Conservation (phyloP, 1,284 basidiomycete species). For the Flammula alnicola region DNA sequence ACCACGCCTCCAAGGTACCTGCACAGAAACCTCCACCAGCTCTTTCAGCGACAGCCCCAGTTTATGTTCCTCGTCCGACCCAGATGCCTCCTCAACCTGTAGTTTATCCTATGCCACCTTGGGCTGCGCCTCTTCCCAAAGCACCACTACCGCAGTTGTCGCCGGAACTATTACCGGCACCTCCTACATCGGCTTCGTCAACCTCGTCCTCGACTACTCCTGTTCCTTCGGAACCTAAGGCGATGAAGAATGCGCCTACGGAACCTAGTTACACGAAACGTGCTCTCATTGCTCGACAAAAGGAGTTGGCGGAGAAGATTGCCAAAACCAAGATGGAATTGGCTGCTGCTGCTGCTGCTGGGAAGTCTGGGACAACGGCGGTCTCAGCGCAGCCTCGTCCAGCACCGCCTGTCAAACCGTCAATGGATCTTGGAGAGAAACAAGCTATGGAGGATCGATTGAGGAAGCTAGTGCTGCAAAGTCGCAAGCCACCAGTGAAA, state of each 20-base stretch:
- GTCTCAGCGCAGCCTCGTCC: background rate
- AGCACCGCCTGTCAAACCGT: conserved; percentile 7
- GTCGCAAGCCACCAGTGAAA: conserved; percentile 37
- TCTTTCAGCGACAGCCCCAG: background rate
- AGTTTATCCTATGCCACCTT: background rate
- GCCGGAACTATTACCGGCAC: no score
- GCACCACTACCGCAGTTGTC: conserved; percentile 3
- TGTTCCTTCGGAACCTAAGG: conserved; percentile 39
- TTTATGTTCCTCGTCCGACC: conserved; percentile 5
- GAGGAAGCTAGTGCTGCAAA: conserved; percentile 45
- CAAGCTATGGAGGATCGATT: conserved; percentile 44
- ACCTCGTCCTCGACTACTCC: conserved; percentile 18
- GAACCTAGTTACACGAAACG: conserved; percentile 41
- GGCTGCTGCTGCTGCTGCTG: conserved; percentile 14
- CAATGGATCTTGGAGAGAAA: conserved; percentile 22
- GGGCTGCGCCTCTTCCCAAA: background rate
- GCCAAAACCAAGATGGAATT: conserved; percentile 39
- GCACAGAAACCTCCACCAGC: background rate
- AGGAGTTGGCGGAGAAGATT: conserved; percentile 48
- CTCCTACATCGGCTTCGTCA: conserved; percentile 6
- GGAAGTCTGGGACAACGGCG: background rate
- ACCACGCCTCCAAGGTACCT: background rate
- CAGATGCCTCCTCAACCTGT: conserved; percentile 1
- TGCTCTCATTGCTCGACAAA: conserved; percentile 42
- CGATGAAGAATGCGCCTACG: conserved; percentile 43